Evolutionary conservation across 768 basidiomycete species (phyloP), one percentile per base, ranked within the genome.

Genomic region (Naganishia vaughanmartiniae): DNA sequence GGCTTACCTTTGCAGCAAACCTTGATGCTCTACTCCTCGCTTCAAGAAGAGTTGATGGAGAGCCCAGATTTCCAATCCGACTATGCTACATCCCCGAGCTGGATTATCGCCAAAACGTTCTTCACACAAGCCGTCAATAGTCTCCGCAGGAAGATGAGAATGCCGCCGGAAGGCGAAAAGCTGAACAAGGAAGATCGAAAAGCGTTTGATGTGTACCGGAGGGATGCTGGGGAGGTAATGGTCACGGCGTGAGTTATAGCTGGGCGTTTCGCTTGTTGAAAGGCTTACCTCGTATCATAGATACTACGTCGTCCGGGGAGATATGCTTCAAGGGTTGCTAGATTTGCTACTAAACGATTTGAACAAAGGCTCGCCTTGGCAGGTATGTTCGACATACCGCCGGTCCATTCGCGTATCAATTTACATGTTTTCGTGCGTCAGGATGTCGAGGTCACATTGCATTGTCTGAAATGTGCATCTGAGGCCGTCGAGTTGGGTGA

Each of bases 361-460:
- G 15, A 51, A 76, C 21, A 46, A 63, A 65, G 60, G 63, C 71
- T 73, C 65, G 7, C 15, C 83, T 39, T 93, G 91, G 91, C 89
- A 93, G 87, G 93, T 90, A 65, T 63, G 76, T 70, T 54, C 26
- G 34, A 15, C 42, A 15, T 28, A 10, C 28, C 55, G 6, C 11
- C 19, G n/a, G 51, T 30, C 21, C 17, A 15, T 28, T 21, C 19
- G 26, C 54, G 26, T 14, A 42, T 26, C 4, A 2, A 19, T 26
- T 31, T 54, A 70, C 60, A 65, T 55, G 19, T 19, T 24, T 72
- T 12, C 58, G 11, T 63, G 0, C 73, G 14, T 17, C 65, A 95
- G 91, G 89, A 91, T 70, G 85, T 93, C 46, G 94, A 97, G 81
- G 90, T 90, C 1, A 89, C 89, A 0, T 79, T 97, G 9, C 91